Evolutionary conservation across 1,284 basidiomycete genomes (phyloP).

Genomic region (Porphyrellus sp.): DNA sequence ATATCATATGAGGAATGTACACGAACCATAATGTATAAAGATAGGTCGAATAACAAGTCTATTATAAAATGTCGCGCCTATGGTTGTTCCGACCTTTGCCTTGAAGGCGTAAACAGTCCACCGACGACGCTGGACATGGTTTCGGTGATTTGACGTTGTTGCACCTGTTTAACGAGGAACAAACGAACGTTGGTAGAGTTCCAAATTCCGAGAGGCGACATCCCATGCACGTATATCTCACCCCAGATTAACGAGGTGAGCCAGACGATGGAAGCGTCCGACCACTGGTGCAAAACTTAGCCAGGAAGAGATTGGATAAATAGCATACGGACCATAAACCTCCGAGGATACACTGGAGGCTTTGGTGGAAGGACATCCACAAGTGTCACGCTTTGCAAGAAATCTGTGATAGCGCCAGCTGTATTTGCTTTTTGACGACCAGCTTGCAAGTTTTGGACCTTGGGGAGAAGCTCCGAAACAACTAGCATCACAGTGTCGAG

Average conservation of each 20-base stretch:
- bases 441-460: constrained; percentile 78
- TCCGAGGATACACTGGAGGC: constrained; percentile 62
- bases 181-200: constrained; percentile 81
- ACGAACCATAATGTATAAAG: not conserved
- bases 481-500: constrained; percentile 82
- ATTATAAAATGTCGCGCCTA: constrained; percentile 12
- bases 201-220: constrained; percentile 84
- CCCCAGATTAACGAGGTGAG: constrained; percentile 90
- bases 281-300: constrained; percentile 58
- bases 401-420: constrained; percentile 66
- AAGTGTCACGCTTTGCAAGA: constrained; percentile 61
- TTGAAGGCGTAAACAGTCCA: constrained; percentile 31
- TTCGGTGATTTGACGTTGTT: constrained; percentile 69
- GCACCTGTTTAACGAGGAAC: constrained; percentile 80
- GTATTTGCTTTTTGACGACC: constrained; percentile 60
- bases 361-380: constrained; percentile 68
- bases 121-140: constrained; percentile 75
- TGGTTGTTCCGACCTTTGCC: constrained; percentile 30
- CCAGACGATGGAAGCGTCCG: constrained; percentile 85
- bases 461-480: constrained; percentile 83
- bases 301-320: not conserved
- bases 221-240: constrained; percentile 85
- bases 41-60: not conserved
- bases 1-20: not conserved
- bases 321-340: constrained; percentile 60